Evolutionary conservation across 352 stramenopile species (phyloP).

Genomic region (Phytopythium helicoides): DNA sequence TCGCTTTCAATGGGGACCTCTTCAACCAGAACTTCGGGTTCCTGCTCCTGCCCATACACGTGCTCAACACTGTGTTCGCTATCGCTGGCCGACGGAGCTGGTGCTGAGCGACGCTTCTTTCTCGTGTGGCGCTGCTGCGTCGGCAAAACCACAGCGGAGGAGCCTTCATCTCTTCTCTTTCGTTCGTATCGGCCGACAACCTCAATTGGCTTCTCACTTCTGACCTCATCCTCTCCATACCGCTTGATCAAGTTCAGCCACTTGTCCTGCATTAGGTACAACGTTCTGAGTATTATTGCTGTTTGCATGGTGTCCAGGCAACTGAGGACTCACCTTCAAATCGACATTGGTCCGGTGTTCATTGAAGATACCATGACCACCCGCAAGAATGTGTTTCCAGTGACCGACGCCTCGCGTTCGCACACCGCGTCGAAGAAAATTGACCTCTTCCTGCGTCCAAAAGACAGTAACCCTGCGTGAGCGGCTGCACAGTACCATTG

Average conservation of each 20-base stretch:
- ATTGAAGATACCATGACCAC: constrained; percentile 37
- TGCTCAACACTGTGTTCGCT: too few relatives aligned
- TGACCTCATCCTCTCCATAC: neutral
- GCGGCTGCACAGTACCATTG: too few relatives aligned
- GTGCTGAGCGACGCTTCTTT: too few relatives aligned
- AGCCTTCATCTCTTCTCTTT: too few relatives aligned
- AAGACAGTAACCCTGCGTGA: constrained; percentile 20
- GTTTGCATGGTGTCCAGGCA: too few relatives aligned
- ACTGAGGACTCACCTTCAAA: too few relatives aligned
- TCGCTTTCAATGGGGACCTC: neutral
- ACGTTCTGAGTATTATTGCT: too few relatives aligned
- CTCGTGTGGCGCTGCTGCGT: neutral
- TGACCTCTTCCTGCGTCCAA: constrained; percentile 48
- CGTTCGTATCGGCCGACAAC: neutral
- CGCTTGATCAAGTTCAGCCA: constrained; percentile 32
- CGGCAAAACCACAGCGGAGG: neutral
- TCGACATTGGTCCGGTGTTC: constrained; percentile 55
- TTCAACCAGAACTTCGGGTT: neutral
- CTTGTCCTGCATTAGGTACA: constrained; percentile 55
- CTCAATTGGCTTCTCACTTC: neutral
- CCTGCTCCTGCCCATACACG: neutral
- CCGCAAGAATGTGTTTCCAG: constrained; percentile 46
- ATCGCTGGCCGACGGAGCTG: too few relatives aligned
- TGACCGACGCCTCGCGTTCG: constrained; percentile 31
- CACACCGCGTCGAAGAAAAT: constrained; percentile 40